Conservation (phyloP, 2,329 filamentous ascomycete genomes). For the Dactylella cylindrospora region DNA sequence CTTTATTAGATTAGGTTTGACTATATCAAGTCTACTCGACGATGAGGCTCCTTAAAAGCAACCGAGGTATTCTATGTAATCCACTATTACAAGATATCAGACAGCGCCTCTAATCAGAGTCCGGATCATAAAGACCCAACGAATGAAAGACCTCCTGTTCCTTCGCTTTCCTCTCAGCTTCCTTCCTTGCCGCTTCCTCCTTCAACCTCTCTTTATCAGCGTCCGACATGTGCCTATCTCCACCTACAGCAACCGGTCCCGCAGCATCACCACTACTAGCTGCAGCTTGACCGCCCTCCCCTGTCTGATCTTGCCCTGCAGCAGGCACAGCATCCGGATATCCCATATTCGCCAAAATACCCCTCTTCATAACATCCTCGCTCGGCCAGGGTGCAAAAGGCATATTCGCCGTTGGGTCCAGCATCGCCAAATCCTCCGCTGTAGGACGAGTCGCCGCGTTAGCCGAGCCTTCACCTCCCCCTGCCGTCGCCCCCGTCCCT, state of each 20-base stretch:
- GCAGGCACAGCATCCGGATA: slow-evolving; percentile 54
- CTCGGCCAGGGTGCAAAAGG: slow-evolving; percentile 75
- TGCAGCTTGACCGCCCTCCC: slow-evolving; percentile 51
- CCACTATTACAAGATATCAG: no score
- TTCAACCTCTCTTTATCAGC: slow-evolving; percentile 50
- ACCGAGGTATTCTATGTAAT: no score
- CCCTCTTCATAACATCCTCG: slow-evolving; percentile 68
- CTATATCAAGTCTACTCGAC: no score
- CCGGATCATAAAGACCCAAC: slow-evolving; percentile 53
- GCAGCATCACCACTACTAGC: slow-evolving; percentile 43
- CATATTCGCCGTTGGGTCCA: slow-evolving; percentile 61
- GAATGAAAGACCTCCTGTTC: slow-evolving; percentile 52
- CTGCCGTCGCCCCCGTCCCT: background rate
- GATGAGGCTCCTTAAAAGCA: no score
- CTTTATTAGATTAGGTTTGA: no score
- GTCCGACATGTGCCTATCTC: slow-evolving; percentile 50
- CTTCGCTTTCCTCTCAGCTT: slow-evolving; percentile 51
- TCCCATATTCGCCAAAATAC: slow-evolving; percentile 64
- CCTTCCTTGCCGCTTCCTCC: slow-evolving; percentile 45
- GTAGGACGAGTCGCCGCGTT: slow-evolving; percentile 48
- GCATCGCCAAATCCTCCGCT: slow-evolving; percentile 51
- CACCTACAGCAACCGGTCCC: slow-evolving; percentile 47
- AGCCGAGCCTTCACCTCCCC: slow-evolving; percentile 43
- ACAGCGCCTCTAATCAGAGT: slow-evolving; percentile 51
- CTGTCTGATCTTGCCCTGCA: slow-evolving; percentile 58